A percentile compares a stretch with the other conserved stretches of the same genome.
These are phyloP conservation scores for Astrephomene gubernaculifera DNA, from an alignment of 139 green algal genomes.

Conservation along the genomic window DNA sequence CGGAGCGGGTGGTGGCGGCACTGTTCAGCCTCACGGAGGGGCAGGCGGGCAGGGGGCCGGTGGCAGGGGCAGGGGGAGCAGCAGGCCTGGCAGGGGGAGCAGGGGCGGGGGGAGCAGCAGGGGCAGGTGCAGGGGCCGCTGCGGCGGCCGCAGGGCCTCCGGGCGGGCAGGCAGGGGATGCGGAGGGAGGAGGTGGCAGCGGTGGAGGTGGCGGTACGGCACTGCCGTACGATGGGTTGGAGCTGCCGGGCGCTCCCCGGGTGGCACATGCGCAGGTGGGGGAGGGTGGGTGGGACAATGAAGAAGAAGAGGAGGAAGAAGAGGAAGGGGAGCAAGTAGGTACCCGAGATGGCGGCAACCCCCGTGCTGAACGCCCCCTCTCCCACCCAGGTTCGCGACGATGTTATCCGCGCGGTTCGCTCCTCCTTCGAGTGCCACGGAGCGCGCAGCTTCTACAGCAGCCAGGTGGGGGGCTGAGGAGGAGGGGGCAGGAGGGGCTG, in stretches of 20 bases:
- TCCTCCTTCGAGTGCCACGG: constrained; percentile 64
- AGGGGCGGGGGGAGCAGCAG: neutral
- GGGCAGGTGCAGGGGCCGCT: neutral
- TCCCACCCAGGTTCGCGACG: constrained; percentile 48
- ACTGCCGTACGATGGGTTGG: constrained; percentile 16
- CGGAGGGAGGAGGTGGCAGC: neutral
- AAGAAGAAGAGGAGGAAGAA: too few species aligned
- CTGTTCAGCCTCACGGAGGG: constrained; percentile 69
- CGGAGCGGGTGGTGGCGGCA: constrained; percentile 79
- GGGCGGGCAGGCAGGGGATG: neutral
- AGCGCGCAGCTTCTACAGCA: constrained; percentile 68
- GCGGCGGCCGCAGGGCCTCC: neutral
- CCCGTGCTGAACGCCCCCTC: neutral
- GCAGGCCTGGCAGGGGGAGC: neutral
- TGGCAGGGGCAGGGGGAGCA: too few species aligned
- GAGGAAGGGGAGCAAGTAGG: too few species aligned
- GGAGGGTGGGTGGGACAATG: neutral
- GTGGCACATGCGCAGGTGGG: constrained; percentile 32
- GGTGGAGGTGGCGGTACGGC: neutral
- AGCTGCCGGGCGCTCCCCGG: constrained; percentile 42
- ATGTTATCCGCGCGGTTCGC: constrained; percentile 56
- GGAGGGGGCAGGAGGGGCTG: too few species aligned
- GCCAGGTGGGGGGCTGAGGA: neutral
- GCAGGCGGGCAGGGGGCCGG: too few species aligned
- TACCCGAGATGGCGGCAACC: too few species aligned